Evolutionary conservation across 805 yeast genomes (phyloP).

Genomic region (Metschnikowia matae): DNA sequence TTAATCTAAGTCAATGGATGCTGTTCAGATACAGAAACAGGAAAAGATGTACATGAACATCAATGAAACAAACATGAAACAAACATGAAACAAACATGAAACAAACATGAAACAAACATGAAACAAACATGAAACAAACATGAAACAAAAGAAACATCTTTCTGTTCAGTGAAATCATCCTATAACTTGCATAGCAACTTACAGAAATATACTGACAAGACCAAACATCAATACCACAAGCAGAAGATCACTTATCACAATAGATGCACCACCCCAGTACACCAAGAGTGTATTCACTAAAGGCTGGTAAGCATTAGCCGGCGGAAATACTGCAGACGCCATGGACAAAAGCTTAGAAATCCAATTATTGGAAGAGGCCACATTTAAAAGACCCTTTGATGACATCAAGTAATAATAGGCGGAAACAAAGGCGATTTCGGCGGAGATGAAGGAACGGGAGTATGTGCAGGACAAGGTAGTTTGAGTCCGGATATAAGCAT

Average conservation of each 20-base stretch:
- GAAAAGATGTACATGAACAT: no score
- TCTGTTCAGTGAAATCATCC: no score
- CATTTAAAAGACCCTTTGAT: constrained; percentile 21
- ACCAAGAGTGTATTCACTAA: constrained; percentile 26
- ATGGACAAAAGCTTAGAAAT: constrained; percentile 27
- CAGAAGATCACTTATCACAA: constrained; percentile 35
- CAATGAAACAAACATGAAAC: no score
- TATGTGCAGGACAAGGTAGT: constrained; percentile 18
- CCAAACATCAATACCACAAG: constrained; percentile 39
- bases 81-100: no score
- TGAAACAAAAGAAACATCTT: no score
- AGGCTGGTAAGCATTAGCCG: constrained; percentile 25
- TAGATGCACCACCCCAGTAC: constrained; percentile 36
- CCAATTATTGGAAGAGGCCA: constrained; percentile 24
- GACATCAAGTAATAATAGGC: constrained; percentile 30
- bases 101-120: no score
- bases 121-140: no score
- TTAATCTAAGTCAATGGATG: no score
- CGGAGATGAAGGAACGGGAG: constrained; percentile 25
- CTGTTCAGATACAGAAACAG: no score
- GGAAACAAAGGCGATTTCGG: constrained; percentile 32
- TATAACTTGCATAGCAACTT: no score
- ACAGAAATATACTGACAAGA: constrained; percentile 21
- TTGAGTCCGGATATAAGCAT: constrained; percentile 23
- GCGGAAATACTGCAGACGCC: constrained; percentile 35